Conservation (phyloP, 257 asterid genomes). For the Primulina tabacum region DNA sequence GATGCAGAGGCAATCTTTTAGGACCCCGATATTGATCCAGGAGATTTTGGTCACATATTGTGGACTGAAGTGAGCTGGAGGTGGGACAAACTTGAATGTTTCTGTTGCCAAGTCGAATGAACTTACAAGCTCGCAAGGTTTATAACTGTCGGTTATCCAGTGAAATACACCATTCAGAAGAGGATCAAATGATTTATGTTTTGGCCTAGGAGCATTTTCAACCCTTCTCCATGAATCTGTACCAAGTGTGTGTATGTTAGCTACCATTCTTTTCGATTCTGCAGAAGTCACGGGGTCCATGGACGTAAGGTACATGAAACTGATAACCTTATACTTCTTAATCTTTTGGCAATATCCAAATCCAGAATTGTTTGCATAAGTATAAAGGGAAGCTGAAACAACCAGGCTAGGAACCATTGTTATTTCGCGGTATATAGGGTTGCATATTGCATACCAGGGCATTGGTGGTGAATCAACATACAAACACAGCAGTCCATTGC, state of each 20-base stretch:
- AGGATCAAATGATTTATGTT: conserved; percentile 43
- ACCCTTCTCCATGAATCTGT: conserved; percentile 48
- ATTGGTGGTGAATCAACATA: conserved; percentile 19
- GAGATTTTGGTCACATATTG: conserved; percentile 33
- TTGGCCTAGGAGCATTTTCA: conserved; percentile 30
- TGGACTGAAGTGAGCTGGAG: conserved; percentile 40
- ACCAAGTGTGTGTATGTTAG: conserved; percentile 44
- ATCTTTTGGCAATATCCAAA: conserved; percentile 43
- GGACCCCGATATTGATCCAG: conserved; percentile 43
- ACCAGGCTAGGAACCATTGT: conserved; percentile 24
- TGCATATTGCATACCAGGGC: conserved; percentile 41
- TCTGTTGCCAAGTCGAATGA: conserved; percentile 48
- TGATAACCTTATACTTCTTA: conserved; percentile 48
- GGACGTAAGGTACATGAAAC: conserved; percentile 33
- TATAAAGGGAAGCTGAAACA: conserved; percentile 21
- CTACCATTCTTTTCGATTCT: conserved; percentile 23
- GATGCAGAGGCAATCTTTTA: conserved; percentile 43
- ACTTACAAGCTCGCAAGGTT: conserved; percentile 42
- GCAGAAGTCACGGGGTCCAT: conserved; percentile 11
- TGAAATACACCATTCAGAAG: conserved; percentile 42
- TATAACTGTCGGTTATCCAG: conserved; percentile 35
- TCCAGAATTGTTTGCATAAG: conserved; percentile 30
- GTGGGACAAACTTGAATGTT: conserved; percentile 31
- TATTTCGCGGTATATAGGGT: conserved; percentile 43
- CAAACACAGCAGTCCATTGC: conserved; percentile 52